These are phyloP conservation scores for Pythium periplocum DNA, from an alignment of 352 stramenopile species.

Conservation along the genomic window DNA sequence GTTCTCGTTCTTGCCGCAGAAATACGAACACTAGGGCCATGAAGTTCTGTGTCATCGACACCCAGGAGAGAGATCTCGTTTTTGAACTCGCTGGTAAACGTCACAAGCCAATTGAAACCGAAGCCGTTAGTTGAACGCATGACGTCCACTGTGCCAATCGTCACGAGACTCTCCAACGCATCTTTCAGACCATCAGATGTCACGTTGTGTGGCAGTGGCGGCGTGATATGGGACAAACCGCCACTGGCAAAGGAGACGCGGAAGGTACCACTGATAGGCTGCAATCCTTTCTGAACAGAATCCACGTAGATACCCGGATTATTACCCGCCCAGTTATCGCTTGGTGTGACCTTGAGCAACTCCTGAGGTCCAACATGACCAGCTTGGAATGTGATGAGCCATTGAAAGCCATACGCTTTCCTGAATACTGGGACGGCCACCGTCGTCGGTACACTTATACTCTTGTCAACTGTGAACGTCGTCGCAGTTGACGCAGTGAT, in stretches of 20 bases:
- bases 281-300: conserved; percentile 75
- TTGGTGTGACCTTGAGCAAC: conserved; percentile 74
- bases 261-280: conserved; percentile 92
- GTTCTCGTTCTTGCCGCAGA: conserved; percentile 59
- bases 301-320: conserved; percentile 87
- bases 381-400: conserved; percentile 68
- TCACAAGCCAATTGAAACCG: conserved; percentile 94
- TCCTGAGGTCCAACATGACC: conserved; percentile 84
- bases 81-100: conserved; percentile 87
- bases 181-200: conserved; percentile 74
- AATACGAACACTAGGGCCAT: conserved; percentile 84
- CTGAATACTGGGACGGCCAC: conserved; percentile 60
- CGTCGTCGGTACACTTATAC: conserved; percentile 8
- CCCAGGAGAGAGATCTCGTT: conserved; percentile 75
- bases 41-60: conserved; percentile 90
- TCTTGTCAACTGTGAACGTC: conserved; percentile 18
- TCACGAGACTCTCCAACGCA: conserved; percentile 86
- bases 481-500: conserved; percentile 18
- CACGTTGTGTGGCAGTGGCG: conserved; percentile 84
- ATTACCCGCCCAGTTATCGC: conserved; percentile 92
- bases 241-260: conserved; percentile 56
- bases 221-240: conserved; percentile 79
- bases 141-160: conserved; percentile 87
- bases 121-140: conserved; percentile 88
- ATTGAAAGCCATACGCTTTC: conserved; percentile 62